phyloP scores from a whole-genome alignment of 495 filamentous ascomycete genomes.

The Podospora comata region DNA sequence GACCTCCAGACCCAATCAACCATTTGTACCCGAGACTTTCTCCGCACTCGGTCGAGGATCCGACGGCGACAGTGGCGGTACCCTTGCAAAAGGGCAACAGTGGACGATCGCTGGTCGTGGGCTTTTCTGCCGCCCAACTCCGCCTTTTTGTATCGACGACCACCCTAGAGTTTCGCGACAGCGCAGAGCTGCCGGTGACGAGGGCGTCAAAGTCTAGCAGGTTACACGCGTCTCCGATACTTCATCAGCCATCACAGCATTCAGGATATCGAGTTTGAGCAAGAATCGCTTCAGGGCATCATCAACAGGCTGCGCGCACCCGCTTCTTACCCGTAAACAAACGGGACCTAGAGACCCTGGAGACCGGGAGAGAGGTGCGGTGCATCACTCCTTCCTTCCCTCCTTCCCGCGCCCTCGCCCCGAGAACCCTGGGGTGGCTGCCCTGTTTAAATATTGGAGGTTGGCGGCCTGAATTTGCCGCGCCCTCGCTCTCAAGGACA shows the following conservation, averaged over 20 bases:
- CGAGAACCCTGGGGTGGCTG: background rate
- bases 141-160: constrained; percentile 30
- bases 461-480: background rate
- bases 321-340: background rate
- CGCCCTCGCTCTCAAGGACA: background rate
- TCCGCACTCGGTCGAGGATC: background rate
- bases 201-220: background rate
- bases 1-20: constrained; percentile 1
- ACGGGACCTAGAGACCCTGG: background rate
- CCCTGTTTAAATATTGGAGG: background rate
- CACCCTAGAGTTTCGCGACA: constrained; percentile 3
- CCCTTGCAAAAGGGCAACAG: constrained; percentile 13
- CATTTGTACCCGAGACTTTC: constrained; percentile 8
- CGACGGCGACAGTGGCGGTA: background rate
- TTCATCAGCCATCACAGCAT: background rate
- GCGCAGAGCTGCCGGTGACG: background rate
- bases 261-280: background rate
- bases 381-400: background rate
- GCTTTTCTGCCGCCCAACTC: constrained; percentile 29
- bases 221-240: background rate
- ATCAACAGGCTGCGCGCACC: background rate
- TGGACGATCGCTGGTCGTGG: constrained; percentile 8
- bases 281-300: background rate
- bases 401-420: too few relatives aligned
- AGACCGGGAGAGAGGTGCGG: background rate